Percentiles rank a stretch among this genome's conserved stretches.
phyloP scores from a whole-genome alignment of 2,329 filamentous ascomycete species.

The Periconia sp. region DNA sequence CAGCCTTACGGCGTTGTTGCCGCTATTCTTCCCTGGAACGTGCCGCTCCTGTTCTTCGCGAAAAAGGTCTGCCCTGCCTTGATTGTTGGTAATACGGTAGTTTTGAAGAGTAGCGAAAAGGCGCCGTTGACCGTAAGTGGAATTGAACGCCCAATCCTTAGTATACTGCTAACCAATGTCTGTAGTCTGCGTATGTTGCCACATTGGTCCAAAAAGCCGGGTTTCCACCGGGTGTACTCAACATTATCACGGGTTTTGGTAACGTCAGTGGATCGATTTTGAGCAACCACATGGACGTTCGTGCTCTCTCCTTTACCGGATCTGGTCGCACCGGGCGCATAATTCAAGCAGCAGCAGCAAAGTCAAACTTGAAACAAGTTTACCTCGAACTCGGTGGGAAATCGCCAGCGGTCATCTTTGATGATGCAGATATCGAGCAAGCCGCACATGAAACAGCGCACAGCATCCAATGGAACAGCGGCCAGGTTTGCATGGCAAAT shows the following conservation, averaged over 20 bases:
- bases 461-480: conserved; percentile 58
- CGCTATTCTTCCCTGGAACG: conserved; percentile 70
- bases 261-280: conserved; percentile 76
- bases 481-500: conserved; percentile 63
- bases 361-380: conserved; percentile 81
- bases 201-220: conserved; percentile 77
- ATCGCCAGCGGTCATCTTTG: conserved; percentile 80
- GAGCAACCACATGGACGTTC: conserved; percentile 77
- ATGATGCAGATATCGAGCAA: conserved; percentile 77
- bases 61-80: conserved; percentile 32
- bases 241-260: conserved; percentile 77
- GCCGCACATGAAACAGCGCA: conserved; percentile 58
- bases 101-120: conserved; percentile 37
- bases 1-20: conserved; percentile 80
- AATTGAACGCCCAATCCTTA: conserved; percentile 63
- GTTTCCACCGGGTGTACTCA: conserved; percentile 78
- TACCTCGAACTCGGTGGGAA: conserved; percentile 86
- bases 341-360: conserved; percentile 70
- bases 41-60: conserved; percentile 29
- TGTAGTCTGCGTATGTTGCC: conserved; percentile 74
- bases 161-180: conserved; percentile 57
- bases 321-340: conserved; percentile 85
- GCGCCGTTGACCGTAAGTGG: conserved; percentile 72
- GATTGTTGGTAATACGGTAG: conserved; percentile 37
- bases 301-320: conserved; percentile 81